Percentiles rank a stretch among this genome's conserved stretches.
These are phyloP conservation scores for Coemansia sp. DNA, from an alignment of 192 early-diverging fungal genomes.

Conservation along the genomic window DNA sequence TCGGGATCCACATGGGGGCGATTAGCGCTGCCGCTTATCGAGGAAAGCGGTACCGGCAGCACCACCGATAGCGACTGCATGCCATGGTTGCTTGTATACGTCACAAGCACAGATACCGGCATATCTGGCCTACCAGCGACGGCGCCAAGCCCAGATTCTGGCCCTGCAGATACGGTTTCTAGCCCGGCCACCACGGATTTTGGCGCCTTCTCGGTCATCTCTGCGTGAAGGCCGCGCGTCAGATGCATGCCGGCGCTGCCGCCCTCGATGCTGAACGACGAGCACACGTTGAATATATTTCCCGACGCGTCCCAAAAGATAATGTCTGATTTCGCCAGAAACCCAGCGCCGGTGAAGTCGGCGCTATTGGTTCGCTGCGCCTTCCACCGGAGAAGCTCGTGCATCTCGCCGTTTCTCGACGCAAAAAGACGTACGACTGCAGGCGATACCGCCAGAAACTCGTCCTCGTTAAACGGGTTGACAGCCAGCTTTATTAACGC, in stretches of 20 bases:
- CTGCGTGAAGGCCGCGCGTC: conserved; percentile 23
- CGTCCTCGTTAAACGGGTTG: conserved; percentile 48
- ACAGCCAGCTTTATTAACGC: conserved; percentile 23
- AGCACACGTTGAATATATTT: conserved; percentile 46
- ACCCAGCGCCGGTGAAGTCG: conserved; percentile 37
- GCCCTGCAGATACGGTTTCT: conserved; percentile 14
- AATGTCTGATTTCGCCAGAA: conserved; percentile 32
- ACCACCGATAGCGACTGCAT: conserved; percentile 32
- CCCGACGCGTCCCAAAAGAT: conserved; percentile 47
- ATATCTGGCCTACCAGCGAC: background rate
- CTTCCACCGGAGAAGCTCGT: conserved; percentile 47
- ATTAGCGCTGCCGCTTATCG: conserved; percentile 47
- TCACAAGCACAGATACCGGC: conserved; percentile 21
- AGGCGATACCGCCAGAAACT: conserved; percentile 47
- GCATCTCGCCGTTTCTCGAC: conserved; percentile 34
- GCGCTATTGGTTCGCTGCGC: conserved; percentile 23
- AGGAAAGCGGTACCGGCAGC: conserved; percentile 38
- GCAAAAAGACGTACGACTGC: conserved; percentile 42
- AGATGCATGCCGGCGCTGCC: conserved; percentile 50
- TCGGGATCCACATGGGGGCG: conserved; percentile 21
- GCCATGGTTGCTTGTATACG: conserved; percentile 22
- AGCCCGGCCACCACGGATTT: conserved; percentile 12
- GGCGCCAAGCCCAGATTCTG: conserved; percentile 17
- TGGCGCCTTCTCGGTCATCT: conserved; percentile 5
- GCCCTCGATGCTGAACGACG: conserved; percentile 41